These are phyloP conservation scores for Myxozyma vanderwaltii DNA, from an alignment of 805 yeast species.

Conservation along the genomic window DNA sequence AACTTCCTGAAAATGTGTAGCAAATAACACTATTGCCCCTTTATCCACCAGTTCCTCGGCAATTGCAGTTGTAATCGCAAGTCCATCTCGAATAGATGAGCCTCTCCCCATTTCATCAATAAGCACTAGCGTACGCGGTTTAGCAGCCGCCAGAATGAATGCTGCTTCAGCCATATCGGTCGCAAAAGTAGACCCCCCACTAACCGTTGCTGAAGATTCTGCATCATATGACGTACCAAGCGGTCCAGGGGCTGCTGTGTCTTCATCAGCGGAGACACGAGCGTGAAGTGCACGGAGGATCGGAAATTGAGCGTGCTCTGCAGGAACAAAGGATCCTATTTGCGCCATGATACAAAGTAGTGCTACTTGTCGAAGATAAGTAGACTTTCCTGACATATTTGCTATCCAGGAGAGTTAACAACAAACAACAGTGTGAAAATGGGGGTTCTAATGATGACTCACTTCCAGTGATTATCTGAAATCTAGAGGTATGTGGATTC, in stretches of 20 bases:
- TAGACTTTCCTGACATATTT: conserved; percentile 60
- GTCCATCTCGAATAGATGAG: conserved; percentile 54
- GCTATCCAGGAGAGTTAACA: too few relatives aligned
- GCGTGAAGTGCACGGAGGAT: conserved; percentile 18
- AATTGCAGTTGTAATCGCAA: conserved; percentile 53
- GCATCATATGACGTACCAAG: conserved; percentile 51
- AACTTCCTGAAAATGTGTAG: conserved; percentile 52
- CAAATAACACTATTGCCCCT: conserved; percentile 44
- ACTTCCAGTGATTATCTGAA: conserved; percentile 56
- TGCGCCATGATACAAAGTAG: conserved; percentile 56
- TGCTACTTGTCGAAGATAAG: conserved; percentile 57
- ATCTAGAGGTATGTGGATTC: conserved; percentile 43
- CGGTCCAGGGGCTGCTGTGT: conserved; percentile 39
- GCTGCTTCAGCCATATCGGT: conserved; percentile 54
- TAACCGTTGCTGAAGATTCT: conserved; percentile 40
- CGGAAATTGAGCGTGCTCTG: conserved; percentile 36
- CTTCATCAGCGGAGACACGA: conserved; percentile 21
- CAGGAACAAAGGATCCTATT: conserved; percentile 51
- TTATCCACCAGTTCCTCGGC: conserved; percentile 44
- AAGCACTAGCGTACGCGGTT: conserved; percentile 45
- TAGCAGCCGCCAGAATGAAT: conserved; percentile 47
- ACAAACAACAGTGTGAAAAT: background rate
- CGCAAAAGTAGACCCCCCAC: conserved; percentile 49
- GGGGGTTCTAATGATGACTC: background rate
- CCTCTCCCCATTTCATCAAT: conserved; percentile 63